Conservation (phyloP, 208 protist genomes). For the Balamuthia mandrillaris region DNA sequence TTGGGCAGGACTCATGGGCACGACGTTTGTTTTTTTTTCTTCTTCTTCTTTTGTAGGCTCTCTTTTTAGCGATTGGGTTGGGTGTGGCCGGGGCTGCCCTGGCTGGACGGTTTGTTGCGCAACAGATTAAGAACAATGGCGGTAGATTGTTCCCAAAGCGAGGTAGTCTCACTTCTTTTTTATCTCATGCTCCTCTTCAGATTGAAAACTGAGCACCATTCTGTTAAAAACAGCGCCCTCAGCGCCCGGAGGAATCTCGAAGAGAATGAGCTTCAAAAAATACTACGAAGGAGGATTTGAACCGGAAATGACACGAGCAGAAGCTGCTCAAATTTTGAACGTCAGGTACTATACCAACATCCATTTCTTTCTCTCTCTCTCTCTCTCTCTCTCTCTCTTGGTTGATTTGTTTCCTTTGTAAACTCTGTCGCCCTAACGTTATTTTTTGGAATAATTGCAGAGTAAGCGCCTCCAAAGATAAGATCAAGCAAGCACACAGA, state of each 20-base stretch:
- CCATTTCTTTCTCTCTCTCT: not conserved
- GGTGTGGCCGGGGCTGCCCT: not conserved
- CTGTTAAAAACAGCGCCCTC: not conserved
- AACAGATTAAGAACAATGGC: not conserved
- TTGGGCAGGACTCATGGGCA: too few relatives aligned
- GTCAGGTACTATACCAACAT: slow-evolving; percentile 33
- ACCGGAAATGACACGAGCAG: slow-evolving; percentile 53
- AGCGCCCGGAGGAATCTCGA: not conserved
- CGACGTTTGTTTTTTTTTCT: too few relatives aligned
- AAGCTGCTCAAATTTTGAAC: slow-evolving; percentile 62
- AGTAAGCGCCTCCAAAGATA: slow-evolving; percentile 28
- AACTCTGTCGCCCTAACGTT: not conserved
- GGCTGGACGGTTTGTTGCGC: not conserved
- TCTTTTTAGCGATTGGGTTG: not conserved
- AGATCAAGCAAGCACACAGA: slow-evolving; percentile 50
- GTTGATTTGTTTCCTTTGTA: not conserved
- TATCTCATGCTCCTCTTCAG: not conserved
- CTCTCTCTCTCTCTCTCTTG: not conserved
- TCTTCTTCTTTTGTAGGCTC: too few relatives aligned
- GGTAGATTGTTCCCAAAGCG: not conserved
- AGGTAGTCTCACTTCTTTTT: not conserved
- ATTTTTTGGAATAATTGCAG: not conserved
- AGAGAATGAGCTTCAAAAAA: not conserved
- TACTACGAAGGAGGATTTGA: slow-evolving; percentile 67
- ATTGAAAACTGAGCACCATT: not conserved